Evolutionary conservation across 805 yeast species (phyloP).

Genomic region (Candida maesae): DNA sequence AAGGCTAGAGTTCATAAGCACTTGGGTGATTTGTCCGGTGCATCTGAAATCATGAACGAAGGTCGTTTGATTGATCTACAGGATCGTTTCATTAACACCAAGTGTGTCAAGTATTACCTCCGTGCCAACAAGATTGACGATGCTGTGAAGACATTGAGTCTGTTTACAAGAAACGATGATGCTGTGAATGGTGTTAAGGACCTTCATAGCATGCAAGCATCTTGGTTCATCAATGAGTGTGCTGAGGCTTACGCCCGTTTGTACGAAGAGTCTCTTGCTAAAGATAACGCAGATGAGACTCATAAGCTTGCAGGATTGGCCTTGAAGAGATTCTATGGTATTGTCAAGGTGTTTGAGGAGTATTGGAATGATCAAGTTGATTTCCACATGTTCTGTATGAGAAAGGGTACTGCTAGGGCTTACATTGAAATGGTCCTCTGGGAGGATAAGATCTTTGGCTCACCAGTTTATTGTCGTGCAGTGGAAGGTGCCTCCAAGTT

Average conservation of each 20-base stretch:
- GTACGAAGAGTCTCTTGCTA: slow-evolving; percentile 43
- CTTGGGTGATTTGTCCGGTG: slow-evolving; percentile 54
- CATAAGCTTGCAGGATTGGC: slow-evolving; percentile 64
- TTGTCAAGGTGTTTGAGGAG: slow-evolving; percentile 63
- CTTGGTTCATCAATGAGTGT: slow-evolving; percentile 81
- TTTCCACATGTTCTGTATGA: slow-evolving; percentile 88
- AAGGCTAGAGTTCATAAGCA: slow-evolving; percentile 82
- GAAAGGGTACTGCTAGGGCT: slow-evolving; percentile 86
- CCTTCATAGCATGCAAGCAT: slow-evolving; percentile 84
- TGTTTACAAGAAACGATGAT: slow-evolving; percentile 85
- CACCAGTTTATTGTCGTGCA: slow-evolving; percentile 71
- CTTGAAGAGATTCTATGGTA: slow-evolving; percentile 68
- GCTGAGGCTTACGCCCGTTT: slow-evolving; percentile 77
- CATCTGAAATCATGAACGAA: slow-evolving; percentile 60
- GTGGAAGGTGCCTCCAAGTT: slow-evolving; percentile 59
- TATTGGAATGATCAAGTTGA: slow-evolving; percentile 85
- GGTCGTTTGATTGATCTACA: slow-evolving; percentile 80
- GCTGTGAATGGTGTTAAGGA: slow-evolving; percentile 82
- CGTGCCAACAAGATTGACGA: slow-evolving; percentile 71
- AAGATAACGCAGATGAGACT: slow-evolving; percentile 32
- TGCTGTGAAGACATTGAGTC: slow-evolving; percentile 68
- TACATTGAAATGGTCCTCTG: slow-evolving; percentile 74
- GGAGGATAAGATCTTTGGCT: slow-evolving; percentile 71
- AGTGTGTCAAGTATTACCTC: slow-evolving; percentile 76
- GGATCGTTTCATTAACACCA: slow-evolving; percentile 88